These are phyloP conservation scores for Zancudomyces culisetae DNA, from an alignment of 371 early-diverging fungal genomes.

Conservation along the genomic window DNA sequence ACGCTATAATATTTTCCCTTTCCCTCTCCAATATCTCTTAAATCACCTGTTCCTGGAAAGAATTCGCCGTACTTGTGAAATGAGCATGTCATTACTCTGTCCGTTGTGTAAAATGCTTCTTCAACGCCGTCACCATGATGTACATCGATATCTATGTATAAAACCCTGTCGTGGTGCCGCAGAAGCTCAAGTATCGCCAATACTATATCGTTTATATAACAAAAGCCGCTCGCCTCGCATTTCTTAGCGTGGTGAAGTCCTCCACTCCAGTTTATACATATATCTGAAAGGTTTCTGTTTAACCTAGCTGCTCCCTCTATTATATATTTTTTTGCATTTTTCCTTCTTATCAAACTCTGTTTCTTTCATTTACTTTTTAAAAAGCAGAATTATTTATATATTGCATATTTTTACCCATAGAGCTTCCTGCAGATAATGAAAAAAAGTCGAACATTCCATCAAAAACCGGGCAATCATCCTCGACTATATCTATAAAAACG, in stretches of 20 bases:
- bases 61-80: conserved; percentile 99
- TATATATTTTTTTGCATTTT: background rate
- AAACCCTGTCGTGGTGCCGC: conserved; percentile 78
- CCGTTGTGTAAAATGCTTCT: conserved; percentile 98
- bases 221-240: conserved; percentile 94
- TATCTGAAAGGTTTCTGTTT: conserved; percentile 78
- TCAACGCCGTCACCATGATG: conserved; percentile 99
- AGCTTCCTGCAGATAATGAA: conserved; percentile 82
- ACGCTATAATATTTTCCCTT: conserved; percentile 87
- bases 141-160: conserved; percentile 98
- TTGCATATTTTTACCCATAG: conserved; percentile 51
- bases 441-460: conserved; percentile 94
- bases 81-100: conserved; percentile 97
- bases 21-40: conserved; percentile 74
- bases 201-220: conserved; percentile 99
- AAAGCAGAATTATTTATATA: too few relatives aligned
- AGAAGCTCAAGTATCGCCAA: conserved; percentile 93
- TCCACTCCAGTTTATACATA: conserved; percentile 98
- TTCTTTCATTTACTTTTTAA: too few relatives aligned
- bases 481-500: conserved; percentile 15
- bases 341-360: too few relatives aligned
- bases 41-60: conserved; percentile 96
- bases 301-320: conserved; percentile 86
- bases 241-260: conserved; percentile 98
- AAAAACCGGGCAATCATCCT: conserved; percentile 98